Base-by-base conservation (phyloP, 257 asterid species). In the Phtheirospermum japonicum region DNA sequence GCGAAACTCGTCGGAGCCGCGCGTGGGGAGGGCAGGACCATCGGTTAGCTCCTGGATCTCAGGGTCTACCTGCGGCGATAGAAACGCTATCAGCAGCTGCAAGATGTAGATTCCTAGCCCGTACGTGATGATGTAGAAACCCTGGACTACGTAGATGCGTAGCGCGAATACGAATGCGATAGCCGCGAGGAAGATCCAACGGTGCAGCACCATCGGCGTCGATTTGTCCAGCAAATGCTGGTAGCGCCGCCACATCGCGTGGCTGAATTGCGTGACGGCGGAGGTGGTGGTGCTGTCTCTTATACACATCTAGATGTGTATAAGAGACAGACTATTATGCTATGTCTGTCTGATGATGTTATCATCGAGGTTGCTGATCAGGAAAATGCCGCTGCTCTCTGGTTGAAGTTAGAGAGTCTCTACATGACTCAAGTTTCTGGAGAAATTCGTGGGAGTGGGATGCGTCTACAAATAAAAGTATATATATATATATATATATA, bases 11-110 rank as follows among this genome's bases (percentile, higher is more conserved):
- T 93, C 99, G 71, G 95, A 83, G 71, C 95, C 94, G 37, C 88
- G 94, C 51, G 92, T 83, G 45, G 99, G 99, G 65, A 89, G 89
- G 28, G 79, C 34, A 32, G 97, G 96, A 8, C 87, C 99, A 57
- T 77, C 92, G 11, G 30, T 19, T 12, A 76, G 67, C 28, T 59
- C 72, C 65, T 89, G 83, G 75, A 85, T 73, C 84, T 93, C 95
- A n/a, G 99, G 99, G 74, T 93, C 99, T 43, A 93, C 96, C 82
- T 89, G 96, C 43, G 97, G 99, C 54, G 99, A 89, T 18, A 93
- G 79, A 62, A 93, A 93, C 18, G 97, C 97, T 43, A 93, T 87
- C 71, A 93, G 67, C 61, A 93, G 85, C 82, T 93, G 99, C 64
- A 93, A 79, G 77, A 89, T 62, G 72, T 89, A 90, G 77, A 93